Base-by-base conservation (phyloP, 768 basidiomycete species). In the Tylopilus subfusipes region DNA sequence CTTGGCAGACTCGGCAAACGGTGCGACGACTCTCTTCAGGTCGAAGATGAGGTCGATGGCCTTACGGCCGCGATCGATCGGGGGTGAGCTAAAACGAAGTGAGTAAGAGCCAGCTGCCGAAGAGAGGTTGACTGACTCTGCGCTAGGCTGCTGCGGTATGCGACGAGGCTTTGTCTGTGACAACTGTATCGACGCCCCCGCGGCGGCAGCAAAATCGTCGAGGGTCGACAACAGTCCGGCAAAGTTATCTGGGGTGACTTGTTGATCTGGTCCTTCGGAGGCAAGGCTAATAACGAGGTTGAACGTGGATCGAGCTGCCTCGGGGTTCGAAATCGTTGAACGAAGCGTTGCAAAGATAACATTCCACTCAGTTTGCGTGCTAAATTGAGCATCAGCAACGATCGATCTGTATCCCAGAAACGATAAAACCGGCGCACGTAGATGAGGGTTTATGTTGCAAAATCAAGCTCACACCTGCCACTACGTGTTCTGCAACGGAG, bases 361-460 rank as follows among this genome's bases (percentile, higher is more conserved):
- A 57, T 91, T 93, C 96, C 96, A 99, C 68, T 98, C 96, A 1
- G 96, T 98, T 60, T 89, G 86, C 1, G 93, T 94, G 52, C 86
- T 93, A 51, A 0, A 58, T 52, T 31, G 22, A 46, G 31, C 22
- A 7, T 68, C 38, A 63, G 46, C 31, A 29, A 48, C 52, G 21
- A 24, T 44, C 38, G 1, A 50, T 21, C 19, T 29, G 4, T 38
- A n/a, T 38, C 3, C 13, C 38, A 8, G 38, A 38, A 38, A 36
- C 18, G 4, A 5, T 22, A 39, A 36, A 42, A 30, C 36, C 3
- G 38, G 14, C 55, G 25, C 22, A 67, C 90, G 80, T 79, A 58
- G 94, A 83, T 24, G 92, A 82, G 8, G 83, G 76, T 43, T 78
- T 76, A 60, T 95, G 83, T 63, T 88, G 82, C n/a, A 96, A 74